These are phyloP conservation scores for Eremomyces bilateralis DNA, from an alignment of 495 filamentous ascomycete genomes.

Conservation along the genomic window DNA sequence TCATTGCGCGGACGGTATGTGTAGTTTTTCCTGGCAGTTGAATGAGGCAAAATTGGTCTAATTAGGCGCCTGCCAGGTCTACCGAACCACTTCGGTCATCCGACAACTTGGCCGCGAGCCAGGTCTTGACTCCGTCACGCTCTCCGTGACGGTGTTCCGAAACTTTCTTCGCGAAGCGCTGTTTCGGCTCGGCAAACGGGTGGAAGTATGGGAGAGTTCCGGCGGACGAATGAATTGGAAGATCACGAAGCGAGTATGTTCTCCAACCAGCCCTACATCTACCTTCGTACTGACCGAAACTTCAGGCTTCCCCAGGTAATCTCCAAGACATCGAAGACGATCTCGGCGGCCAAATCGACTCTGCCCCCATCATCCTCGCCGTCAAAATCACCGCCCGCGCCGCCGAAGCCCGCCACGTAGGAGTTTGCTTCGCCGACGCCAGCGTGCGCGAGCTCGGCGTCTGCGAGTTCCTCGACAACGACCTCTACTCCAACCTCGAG, in stretches of 20 bases:
- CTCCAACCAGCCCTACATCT: too few species aligned
- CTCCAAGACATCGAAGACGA: constrained; percentile 95
- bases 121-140: constrained; percentile 75
- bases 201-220: constrained; percentile 70
- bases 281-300: too few species aligned
- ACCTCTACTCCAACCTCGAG: constrained; percentile 95
- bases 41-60: not conserved
- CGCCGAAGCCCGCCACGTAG: constrained; percentile 63
- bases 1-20: constrained; percentile 67
- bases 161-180: constrained; percentile 91
- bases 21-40: not conserved
- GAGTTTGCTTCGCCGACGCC: constrained; percentile 95
- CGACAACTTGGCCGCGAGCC: constrained; percentile 68
- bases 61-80: constrained; percentile 42
- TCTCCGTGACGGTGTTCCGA: constrained; percentile 81
- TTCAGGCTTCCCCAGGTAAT: constrained; percentile 68
- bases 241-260: constrained; percentile 49
- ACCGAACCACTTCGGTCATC: constrained; percentile 92
- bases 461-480: constrained; percentile 94
- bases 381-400: constrained; percentile 83
- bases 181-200: constrained; percentile 67
- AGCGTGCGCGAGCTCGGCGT: constrained; percentile 90
- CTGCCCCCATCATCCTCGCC: constrained; percentile 79
- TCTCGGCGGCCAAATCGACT: constrained; percentile 66
- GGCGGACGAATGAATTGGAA: constrained; percentile 77